phyloP scores from a whole-genome alignment of 495 filamentous ascomycete species.

The Annulohypoxylon nitens region DNA sequence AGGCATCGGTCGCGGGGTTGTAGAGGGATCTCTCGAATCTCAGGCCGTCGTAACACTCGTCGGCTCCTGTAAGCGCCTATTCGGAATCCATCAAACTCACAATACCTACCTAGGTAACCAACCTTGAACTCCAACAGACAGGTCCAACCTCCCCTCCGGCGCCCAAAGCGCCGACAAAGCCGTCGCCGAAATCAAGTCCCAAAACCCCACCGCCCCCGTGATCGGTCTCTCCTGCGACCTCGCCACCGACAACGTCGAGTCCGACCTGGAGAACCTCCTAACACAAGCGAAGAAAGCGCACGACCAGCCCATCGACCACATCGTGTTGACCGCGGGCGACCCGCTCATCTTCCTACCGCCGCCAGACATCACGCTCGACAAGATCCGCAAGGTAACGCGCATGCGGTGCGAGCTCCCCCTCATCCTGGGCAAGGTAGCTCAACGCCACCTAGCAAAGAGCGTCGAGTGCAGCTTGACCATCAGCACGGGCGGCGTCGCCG shows the following conservation, averaged over 20 bases:
- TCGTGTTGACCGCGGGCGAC: conserved; percentile 72
- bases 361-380: conserved; percentile 54
- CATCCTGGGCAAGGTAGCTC: not conserved
- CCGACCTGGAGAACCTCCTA: conserved; percentile 63
- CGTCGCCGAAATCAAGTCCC: conserved; percentile 53
- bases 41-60: conserved; percentile 67
- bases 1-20: conserved; percentile 70
- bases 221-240: conserved; percentile 67
- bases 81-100: not conserved
- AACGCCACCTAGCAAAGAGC: not conserved
- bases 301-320: conserved; percentile 66
- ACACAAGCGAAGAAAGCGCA: conserved; percentile 42
- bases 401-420: conserved; percentile 44
- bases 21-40: conserved; percentile 63
- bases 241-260: conserved; percentile 57
- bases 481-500: conserved; percentile 63
- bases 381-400: conserved; percentile 56
- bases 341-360: conserved; percentile 53
- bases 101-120: not conserved
- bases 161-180: conserved; percentile 56
- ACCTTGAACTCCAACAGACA: not conserved
- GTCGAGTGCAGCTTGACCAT: conserved; percentile 64
- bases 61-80: conserved; percentile 55
- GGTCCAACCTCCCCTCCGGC: not conserved
- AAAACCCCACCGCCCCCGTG: conserved; percentile 48